Base-by-base conservation (phyloP, 306 rosid genomes). In the Prosopis cineraria region DNA sequence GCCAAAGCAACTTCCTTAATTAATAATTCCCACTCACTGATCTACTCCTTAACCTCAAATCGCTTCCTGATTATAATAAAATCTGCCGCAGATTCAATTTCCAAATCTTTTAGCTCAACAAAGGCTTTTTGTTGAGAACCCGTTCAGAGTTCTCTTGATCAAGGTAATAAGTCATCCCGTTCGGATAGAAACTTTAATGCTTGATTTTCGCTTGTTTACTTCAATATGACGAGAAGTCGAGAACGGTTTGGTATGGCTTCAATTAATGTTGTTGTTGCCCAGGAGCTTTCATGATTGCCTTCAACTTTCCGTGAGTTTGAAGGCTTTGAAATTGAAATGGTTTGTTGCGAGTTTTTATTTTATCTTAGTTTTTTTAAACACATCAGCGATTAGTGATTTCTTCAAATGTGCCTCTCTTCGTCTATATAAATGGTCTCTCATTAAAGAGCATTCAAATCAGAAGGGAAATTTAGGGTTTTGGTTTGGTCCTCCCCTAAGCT, bases 301-400 rank as follows among this genome's bases (percentile, higher is more conserved):
- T 64, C 48, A n/a, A 77, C 86, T 78, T 91, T 84, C 78, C 93
- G 80, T 91, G 81, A 86, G 73, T 74, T 87, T 83, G 80, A 91
- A 86, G 87, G 66, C 70, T 82, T 65, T 50, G 73, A 47, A 74
- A 75, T 80, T 59, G 75, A 20, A 62, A 56, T 77, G 3, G 13
- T 64, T 82, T 41, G n/a, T 53, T 78, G 34, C 4, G 27, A 0
- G 2, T 37, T 40, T 44, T 68, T 31, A 10, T 53, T 33, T 34
- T 1, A 9, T 52, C 20, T 52, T 9, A 52, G 12, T 7, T 39
- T 34, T 31, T 30, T 24, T 55, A 5, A 31, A 7, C 7, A 59
- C 44, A 78, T 24, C 67, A 37, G 67, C 53, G 76, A 79, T 84
- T 78, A 77, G 73, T 78, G 70, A 79, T 47, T 6, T 27, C 80